Conservation (phyloP, 805 yeast genomes). For the Jamesozyma piceae region DNA sequence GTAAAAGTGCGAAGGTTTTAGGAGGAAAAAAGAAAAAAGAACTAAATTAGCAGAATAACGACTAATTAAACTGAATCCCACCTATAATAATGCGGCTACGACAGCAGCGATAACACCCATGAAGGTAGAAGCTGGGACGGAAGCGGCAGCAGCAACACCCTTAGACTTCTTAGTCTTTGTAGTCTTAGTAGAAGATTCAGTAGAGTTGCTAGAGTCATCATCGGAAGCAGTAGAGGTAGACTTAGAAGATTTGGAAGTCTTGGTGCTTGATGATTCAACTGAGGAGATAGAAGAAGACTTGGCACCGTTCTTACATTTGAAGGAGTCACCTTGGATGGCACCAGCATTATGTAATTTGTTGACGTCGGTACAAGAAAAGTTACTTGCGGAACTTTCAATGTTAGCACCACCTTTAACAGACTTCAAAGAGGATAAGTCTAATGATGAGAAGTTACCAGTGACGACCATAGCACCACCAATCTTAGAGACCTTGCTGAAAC, state of each 20-base stretch:
- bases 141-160: constrained; percentile 30
- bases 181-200: constrained; percentile 20
- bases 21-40: too few relatives aligned
- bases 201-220: constrained; percentile 24
- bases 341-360: constrained; percentile 63
- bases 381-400: constrained; percentile 59
- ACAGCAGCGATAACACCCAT: constrained; percentile 43
- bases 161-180: constrained; percentile 18
- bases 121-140: constrained; percentile 34
- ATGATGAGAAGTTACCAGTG: constrained; percentile 71
- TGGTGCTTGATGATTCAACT: constrained; percentile 23
- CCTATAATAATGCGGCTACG: constrained; percentile 42
- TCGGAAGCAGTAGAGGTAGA: constrained; percentile 14
- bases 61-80: too few relatives aligned
- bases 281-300: constrained; percentile 38
- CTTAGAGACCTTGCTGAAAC: constrained; percentile 62
- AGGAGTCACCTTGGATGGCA: constrained; percentile 84
- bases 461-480: constrained; percentile 85
- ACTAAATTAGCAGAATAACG: too few relatives aligned
- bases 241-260: constrained; percentile 22
- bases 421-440: constrained; percentile 61
- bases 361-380: constrained; percentile 74
- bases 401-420: constrained; percentile 89
- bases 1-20: too few relatives aligned
- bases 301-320: constrained; percentile 60